Base-by-base conservation (phyloP, 148 eudicot genomes). In the Euryodendron excelsum region DNA sequence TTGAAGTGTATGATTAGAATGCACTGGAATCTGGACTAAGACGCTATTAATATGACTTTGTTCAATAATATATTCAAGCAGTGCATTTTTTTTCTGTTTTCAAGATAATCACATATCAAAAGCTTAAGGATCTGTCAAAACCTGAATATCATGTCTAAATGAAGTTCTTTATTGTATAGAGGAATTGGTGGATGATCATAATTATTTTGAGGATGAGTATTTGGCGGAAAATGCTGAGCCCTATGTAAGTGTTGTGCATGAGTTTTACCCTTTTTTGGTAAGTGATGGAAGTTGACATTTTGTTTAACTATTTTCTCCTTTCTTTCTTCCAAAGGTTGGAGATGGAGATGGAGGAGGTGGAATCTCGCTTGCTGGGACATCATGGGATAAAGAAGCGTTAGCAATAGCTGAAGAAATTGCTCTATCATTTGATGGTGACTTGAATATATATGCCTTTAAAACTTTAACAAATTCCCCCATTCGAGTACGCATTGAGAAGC, bases 271-370 rank as follows among this genome's bases (percentile, higher is more conserved):
- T 28, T 67, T n/a, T 68, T 25, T 45, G 41, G 41, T 3, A 47
- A 75, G 30, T n/a, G 9, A 45, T 28, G 17, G 65, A 64, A 48
- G 44, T 76, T 56, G 41, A 62, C 11, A 64, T 63, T 73, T 73
- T 27, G 25, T 56, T 15, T 17, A 50, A 65, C 44, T 15, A 53
- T 53, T 14, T 1, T 73, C 3, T 80, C 55, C 23, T 69, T 9
- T 30, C 67, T 23, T 81, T 64, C 61, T 72, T 64, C 65, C 74
- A 47, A 69, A 94, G 98, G 87, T 72, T 53, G 98, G 98, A 45
- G 98, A 94, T 88, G 98, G 98, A 76, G 94, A 88, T n/a, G 97
- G 85, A 77, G 98, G 98, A 37, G 97, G 98, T 78, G 98, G 98
- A 58, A 84, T 91, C 77, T 83, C 87, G 58, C 92, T 94, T 61